Evolutionary conservation across 805 yeast genomes (phyloP).

Genomic region (Ogataea nonfermentans): DNA sequence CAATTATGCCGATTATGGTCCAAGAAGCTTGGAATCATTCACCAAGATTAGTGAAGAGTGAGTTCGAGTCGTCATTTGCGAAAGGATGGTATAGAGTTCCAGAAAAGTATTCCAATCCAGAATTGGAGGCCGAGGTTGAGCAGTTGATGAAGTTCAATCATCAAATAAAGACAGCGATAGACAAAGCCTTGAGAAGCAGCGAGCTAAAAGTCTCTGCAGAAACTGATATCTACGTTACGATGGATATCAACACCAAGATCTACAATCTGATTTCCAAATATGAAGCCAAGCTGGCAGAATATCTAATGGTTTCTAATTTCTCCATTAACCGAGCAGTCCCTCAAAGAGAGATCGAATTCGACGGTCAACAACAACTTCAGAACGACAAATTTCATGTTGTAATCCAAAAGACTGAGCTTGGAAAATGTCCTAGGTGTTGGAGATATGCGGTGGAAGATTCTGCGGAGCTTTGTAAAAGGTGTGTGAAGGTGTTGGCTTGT

Average conservation of each 20-base stretch:
- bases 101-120: slow-evolving; percentile 33
- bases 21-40: slow-evolving; percentile 84
- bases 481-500: slow-evolving; percentile 42
- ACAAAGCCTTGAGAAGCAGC: slow-evolving; percentile 53
- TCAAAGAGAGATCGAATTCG: slow-evolving; percentile 16
- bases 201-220: slow-evolving; percentile 58
- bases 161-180: slow-evolving; percentile 50
- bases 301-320: slow-evolving; percentile 64
- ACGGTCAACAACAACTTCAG: slow-evolving; percentile 30
- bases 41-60: slow-evolving; percentile 34
- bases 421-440: slow-evolving; percentile 96
- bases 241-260: slow-evolving; percentile 12
- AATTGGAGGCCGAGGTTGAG: slow-evolving; percentile 44
- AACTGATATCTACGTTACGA: slow-evolving; percentile 42
- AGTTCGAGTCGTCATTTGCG: slow-evolving; percentile 45
- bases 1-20: slow-evolving; percentile 77
- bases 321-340: slow-evolving; percentile 27
- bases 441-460: slow-evolving; percentile 55
- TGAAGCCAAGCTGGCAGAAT: slow-evolving; percentile 50
- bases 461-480: slow-evolving; percentile 63
- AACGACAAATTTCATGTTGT: slow-evolving; percentile 35
- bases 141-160: slow-evolving; percentile 48
- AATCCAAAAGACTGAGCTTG: slow-evolving; percentile 37
- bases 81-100: slow-evolving; percentile 43
- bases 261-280: slow-evolving; percentile 22